Conservation (phyloP, 345 rosid genomes). For the Eucalyptus coolabah region DNA sequence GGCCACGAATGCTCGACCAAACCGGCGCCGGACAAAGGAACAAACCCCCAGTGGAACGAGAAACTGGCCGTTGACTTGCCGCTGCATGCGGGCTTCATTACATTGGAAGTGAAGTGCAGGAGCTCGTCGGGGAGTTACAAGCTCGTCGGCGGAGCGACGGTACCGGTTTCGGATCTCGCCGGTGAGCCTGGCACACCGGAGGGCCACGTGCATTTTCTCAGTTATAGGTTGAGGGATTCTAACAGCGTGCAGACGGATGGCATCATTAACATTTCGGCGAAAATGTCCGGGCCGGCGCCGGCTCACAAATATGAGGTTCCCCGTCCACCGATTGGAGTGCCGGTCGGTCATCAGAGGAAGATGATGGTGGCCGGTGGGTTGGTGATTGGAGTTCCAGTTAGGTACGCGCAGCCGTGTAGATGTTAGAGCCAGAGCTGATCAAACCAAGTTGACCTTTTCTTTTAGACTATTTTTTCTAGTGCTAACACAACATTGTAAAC, state of each 20-base stretch:
- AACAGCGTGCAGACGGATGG: constrained; percentile 29
- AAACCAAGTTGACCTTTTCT: not conserved
- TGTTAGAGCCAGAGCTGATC: not conserved
- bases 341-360: not conserved
- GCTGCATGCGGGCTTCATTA: constrained; percentile 9
- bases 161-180: constrained; percentile 50
- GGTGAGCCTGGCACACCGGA: constrained; percentile 31
- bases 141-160: constrained; percentile 18
- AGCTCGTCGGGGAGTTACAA: constrained; percentile 1
- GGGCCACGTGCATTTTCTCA: constrained; percentile 45
- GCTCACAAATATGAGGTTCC: not conserved
- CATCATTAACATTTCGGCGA: constrained; percentile 47
- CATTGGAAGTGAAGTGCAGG: constrained; percentile 25
- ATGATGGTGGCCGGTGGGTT: not conserved
- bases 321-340: not conserved
- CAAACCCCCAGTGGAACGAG: constrained; percentile 49
- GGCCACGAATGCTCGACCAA: not conserved
- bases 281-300: constrained; percentile 17
- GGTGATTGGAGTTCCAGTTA: constrained; percentile 37
- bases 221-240: constrained; percentile 47
- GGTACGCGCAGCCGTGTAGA: constrained; percentile 3
- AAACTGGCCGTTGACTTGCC: constrained; percentile 20
- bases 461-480: not conserved
- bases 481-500: not conserved
- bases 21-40: constrained; percentile 19